Base-by-base conservation (phyloP, 768 basidiomycete species). In the Calvatia gigantea region DNA sequence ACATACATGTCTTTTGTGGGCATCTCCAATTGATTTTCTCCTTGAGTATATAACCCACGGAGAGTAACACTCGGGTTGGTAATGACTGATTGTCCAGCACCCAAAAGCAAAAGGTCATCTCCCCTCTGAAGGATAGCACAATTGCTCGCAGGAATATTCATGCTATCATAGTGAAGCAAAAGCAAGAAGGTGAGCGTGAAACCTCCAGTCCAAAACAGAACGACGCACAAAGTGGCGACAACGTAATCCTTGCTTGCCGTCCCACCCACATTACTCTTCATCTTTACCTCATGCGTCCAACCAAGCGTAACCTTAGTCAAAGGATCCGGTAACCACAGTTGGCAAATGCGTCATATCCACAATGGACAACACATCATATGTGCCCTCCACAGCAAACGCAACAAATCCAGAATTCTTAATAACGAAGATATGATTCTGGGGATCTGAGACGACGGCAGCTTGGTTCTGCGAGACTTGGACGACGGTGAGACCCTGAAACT, bases 401-500 rank as follows among this genome's bases (percentile, higher is more conserved):
- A 88, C 88, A 59, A 91, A 90, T 8, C 89, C 89, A 31, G 82
- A 75, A 63, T 89, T 87, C 67, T 86, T 89, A 62, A 92, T 74
- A 15, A 93, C 86, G 64, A 93, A 91, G 23, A 91, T 81, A 32
- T 82, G 84, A 58, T 91, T 91, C 71, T 83, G 76, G 43, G 87
- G 89, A 63, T 91, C 88, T 0, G 87, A 90, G 39, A 90, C 75
- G 28, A 90, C 86, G 0, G 89, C 89, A 2, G 87, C 87, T 62
- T 78, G 75, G 57, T 93, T 93, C 73, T 92, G 91, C 0, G 88
- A 88, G 19, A 92, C 91, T 64, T 93, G 91, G 0, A 93, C 89
- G n/a, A 89, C 77, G 0, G 87, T 90, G 57, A 93, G 71, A 47
- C 91, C 91, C 46, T 84, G 78, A 67, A 91, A 91, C 59, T 86